Base-by-base conservation (phyloP, 108 stramenopile genomes). In the Cyclostephanos invisitatus region DNA sequence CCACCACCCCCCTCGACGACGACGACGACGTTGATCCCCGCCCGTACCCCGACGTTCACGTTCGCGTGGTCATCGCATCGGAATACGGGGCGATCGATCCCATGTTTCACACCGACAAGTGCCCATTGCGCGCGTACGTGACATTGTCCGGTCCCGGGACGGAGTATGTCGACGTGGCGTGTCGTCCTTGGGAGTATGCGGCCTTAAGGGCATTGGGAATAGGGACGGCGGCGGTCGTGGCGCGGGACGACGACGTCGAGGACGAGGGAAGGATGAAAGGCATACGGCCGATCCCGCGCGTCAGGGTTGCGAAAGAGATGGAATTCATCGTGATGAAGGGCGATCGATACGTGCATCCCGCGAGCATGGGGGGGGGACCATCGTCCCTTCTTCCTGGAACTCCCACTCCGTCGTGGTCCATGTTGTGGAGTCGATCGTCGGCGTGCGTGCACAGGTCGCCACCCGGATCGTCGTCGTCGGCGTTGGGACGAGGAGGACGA, bases 241-340 rank as follows among this genome's bases (percentile, higher is more conserved):
- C 55, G 55, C 55, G 22, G 25, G 14, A 24, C 22, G 51, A 24
- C 24, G 20, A 18, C 20, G 24, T 18, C n/a, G 51, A 53, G 24
- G 46, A 28, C 57, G 59, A 49, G 25, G n/a, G n/a, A n/a, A n/a
- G n/a, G n/a, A n/a, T n/a, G n/a, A 44, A 20, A 50, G 22, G 36
- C 42, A 67, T 2, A 44, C 28, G 37, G 9, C 32, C 51, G 35
- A 24, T 40, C 3, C 37, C 64, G 44, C 64, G 69, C 46, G 36
- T 83, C 10, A 61, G 68, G 62, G 58, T 63, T 73, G 87, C 87
- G 24, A 51, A 65, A 3, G 80, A 84, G 60, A 38, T 81, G 35
- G 83, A 87, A 68, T 87, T 87, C 62, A 87, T 87, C 24, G 85
- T 87, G 0, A 87, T 87, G 87, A 87, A 87, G 67, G 87, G 87